Conservation (phyloP, 2,329 filamentous ascomycete species). For the Triangularia setosa region DNA sequence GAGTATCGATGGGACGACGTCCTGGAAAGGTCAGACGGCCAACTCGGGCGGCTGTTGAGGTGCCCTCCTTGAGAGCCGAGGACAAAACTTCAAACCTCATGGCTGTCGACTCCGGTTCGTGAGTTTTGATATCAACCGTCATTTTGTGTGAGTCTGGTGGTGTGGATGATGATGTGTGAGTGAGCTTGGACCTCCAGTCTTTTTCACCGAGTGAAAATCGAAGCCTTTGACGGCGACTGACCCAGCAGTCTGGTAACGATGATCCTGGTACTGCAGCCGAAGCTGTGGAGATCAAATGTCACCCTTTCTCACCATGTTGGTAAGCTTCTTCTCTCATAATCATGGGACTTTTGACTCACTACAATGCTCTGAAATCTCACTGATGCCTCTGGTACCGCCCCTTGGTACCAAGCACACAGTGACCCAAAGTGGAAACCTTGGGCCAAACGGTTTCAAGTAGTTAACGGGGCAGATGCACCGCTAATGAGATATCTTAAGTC, state of each 20-base stretch:
- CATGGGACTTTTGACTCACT: background rate
- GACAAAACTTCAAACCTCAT: conserved; percentile 48
- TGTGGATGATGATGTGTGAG: background rate
- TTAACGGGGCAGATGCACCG: conserved; percentile 2
- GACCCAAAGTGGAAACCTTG: background rate
- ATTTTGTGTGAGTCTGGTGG: conserved; percentile 5
- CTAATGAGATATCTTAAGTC: background rate
- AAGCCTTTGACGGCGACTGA: background rate
- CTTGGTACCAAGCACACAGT: background rate
- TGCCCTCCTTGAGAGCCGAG: conserved; percentile 35
- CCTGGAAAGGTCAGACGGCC: conserved; percentile 61
- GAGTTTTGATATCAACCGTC: conserved; percentile 18
- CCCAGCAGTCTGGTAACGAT: background rate
- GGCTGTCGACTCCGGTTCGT: conserved; percentile 6
- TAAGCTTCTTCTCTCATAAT: background rate
- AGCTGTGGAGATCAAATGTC: background rate
- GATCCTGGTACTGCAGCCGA: background rate
- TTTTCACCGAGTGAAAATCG: background rate
- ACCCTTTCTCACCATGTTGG: background rate
- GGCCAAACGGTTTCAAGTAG: background rate
- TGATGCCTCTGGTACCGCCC: background rate
- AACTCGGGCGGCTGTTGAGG: conserved; percentile 52
- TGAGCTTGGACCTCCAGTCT: background rate
- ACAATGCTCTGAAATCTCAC: background rate
- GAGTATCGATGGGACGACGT: conserved; percentile 70